Conservation (phyloP, 768 basidiomycete species). For the Russula virescens region DNA sequence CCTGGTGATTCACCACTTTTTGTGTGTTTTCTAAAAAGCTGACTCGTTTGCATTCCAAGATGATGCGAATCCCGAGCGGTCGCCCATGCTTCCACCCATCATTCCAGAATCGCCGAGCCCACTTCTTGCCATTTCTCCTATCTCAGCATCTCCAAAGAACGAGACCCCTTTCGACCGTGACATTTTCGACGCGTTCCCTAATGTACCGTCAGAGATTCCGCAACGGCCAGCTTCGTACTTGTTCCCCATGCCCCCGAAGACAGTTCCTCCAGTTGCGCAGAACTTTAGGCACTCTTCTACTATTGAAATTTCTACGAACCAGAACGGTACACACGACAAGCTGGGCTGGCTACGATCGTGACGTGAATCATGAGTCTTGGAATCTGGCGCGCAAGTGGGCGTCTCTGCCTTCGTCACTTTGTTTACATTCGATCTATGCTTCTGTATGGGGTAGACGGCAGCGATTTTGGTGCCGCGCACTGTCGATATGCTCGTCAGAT, state of each 20-base stretch:
- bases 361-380: neutral
- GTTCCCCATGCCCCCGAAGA: slow-evolving; percentile 12
- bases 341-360: slow-evolving; percentile 3
- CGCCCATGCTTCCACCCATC: slow-evolving; percentile 25
- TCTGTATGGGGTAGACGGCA: neutral
- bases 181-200: slow-evolving; percentile 67
- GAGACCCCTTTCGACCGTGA: slow-evolving; percentile 49
- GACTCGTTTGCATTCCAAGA: neutral
- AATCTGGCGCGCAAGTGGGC: neutral
- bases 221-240: slow-evolving; percentile 13
- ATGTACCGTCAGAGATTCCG: slow-evolving; percentile 48
- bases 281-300: slow-evolving; percentile 14
- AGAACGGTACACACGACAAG: slow-evolving; percentile 6
- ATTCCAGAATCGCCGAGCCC: slow-evolving; percentile 27
- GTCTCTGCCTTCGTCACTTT: neutral
- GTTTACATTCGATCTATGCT: neutral
- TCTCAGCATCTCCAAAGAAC: slow-evolving; percentile 33
- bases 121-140: slow-evolving; percentile 37
- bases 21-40: neutral
- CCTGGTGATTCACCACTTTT: slow-evolving; percentile 6
- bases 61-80: slow-evolving; percentile 17
- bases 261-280: neutral
- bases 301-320: neutral
- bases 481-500: neutral
- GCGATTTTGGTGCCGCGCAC: neutral